Evolutionary conservation across 176 grass and related monocot species (phyloP).

Genomic region (Oryza coarctata): DNA sequence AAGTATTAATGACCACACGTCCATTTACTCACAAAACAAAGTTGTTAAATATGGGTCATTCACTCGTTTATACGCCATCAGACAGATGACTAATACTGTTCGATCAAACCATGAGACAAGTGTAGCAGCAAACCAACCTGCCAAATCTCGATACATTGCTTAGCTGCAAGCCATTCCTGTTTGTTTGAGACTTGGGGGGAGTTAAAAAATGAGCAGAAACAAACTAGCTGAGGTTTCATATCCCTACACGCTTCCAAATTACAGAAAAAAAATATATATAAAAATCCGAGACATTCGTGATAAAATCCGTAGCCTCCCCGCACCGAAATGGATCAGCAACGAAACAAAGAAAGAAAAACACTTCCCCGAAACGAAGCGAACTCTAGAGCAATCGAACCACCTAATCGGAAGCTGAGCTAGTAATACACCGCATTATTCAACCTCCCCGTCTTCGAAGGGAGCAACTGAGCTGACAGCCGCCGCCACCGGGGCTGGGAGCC

Average conservation of each 20-base stretch:
- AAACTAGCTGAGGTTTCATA: not conserved
- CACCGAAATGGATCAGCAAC: not conserved
- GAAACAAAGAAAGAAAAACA: not conserved
- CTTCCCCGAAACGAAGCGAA: not conserved
- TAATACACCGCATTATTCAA: not conserved
- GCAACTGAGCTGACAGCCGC: not conserved
- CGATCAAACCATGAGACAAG: not conserved
- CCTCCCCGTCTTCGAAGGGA: too few relatives aligned
- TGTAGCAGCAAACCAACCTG: not conserved
- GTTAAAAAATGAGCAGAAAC: not conserved
- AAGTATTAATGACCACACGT: not conserved
- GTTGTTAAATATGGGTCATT: too few relatives aligned
- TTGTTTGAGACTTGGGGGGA: not conserved
- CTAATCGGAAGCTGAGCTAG: not conserved
- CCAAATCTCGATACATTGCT: not conserved
- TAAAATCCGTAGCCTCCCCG: not conserved
- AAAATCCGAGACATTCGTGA: not conserved
- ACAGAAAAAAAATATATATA: not conserved
- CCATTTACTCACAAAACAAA: not conserved
- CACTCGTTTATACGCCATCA: not conserved
- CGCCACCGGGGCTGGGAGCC: not conserved
- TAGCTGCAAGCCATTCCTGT: not conserved
- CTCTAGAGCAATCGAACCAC: not conserved
- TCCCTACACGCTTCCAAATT: not conserved
- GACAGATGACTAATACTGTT: not conserved